Base-by-base conservation (phyloP, 164 flowering plant genomes). In the Dillenia suffruticosa region DNA sequence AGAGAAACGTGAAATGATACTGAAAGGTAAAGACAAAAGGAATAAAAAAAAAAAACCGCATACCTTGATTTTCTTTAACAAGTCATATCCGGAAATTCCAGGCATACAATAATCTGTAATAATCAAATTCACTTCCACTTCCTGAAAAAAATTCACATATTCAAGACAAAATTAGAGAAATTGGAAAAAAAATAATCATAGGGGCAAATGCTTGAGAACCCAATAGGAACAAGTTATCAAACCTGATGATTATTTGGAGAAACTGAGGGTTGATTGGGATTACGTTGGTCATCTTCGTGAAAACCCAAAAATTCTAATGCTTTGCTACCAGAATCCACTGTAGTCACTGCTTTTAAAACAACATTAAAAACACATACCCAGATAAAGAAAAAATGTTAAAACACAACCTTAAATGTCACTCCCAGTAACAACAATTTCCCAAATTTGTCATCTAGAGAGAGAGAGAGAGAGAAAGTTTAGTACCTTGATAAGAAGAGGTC, bases 61-160 rank as follows among this genome's bases (percentile, higher is more conserved):
- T 49, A 77, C 80, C 77, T 77, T 77, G 44, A 77, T 74, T 57
- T 68, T 77, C 55, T 75, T 74, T 9, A 77, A 74, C 51, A 77
- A 63, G 52, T 77, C 81, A 64, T 74, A 74, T 55, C 81, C 81
- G 13, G 73, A 74, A 68, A 77, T 71, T 51, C 64, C 81, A 43
- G 81, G 81, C 81, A 77, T 77, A 51, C 76, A 65, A 57, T 77
- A 77, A 57, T 77, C 81, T 63, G 81, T 77, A 32, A 74, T 74
- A 10, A 74, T 71, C 17, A 74, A 54, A 68, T 74, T 74, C 11
- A 77, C 76, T 58, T 72, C 68, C 46, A 74, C 15, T 62, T 68
- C 78, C 81, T 77, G 61, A 19, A 57, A 32, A 43, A 55, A 22
- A 22, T 24, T 5, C 16, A 63, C 10, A 40, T 8, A 50, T 40